These are phyloP conservation scores for Candida coquimbonensis DNA, from an alignment of 805 yeast species.

Conservation along the genomic window DNA sequence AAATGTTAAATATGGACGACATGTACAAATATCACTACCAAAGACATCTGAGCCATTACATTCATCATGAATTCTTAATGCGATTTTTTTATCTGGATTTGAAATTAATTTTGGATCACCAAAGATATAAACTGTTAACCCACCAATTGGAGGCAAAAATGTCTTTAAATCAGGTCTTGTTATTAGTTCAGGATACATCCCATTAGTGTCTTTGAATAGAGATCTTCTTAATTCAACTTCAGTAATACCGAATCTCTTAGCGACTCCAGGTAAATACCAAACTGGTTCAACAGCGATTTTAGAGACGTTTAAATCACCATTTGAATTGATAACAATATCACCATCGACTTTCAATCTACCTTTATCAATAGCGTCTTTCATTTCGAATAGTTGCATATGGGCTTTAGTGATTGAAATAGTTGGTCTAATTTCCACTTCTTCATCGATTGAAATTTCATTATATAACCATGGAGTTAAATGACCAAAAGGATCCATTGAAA, in stretches of 20 bases:
- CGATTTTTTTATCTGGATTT: conserved; percentile 43
- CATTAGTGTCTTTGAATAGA: conserved; percentile 61
- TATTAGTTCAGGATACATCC: conserved; percentile 62
- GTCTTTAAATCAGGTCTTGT: conserved; percentile 63
- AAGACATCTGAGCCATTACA: conserved; percentile 68
- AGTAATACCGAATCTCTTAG: conserved; percentile 50
- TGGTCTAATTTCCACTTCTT: conserved; percentile 53
- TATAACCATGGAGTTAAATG: conserved; percentile 59
- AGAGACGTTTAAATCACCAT: conserved; percentile 56
- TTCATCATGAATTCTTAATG: conserved; percentile 60
- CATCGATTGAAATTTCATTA: conserved; percentile 34
- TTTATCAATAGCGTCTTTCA: conserved; percentile 45
- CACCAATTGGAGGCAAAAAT: conserved; percentile 66
- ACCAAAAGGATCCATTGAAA: conserved; percentile 61
- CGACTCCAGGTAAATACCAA: conserved; percentile 66
- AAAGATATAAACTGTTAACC: conserved; percentile 57
- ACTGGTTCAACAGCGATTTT: conserved; percentile 67
- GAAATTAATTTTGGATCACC: conserved; percentile 52
- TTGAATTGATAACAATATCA: conserved; percentile 46
- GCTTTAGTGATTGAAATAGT: conserved; percentile 65
- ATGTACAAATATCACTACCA: conserved; percentile 62
- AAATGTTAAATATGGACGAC: conserved; percentile 60
- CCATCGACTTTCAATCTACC: conserved; percentile 57
- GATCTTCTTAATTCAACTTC: conserved; percentile 53
- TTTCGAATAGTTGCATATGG: conserved; percentile 51